Conservation (phyloP, 2,329 filamentous ascomycete species). For the Curvularia spicifera region DNA sequence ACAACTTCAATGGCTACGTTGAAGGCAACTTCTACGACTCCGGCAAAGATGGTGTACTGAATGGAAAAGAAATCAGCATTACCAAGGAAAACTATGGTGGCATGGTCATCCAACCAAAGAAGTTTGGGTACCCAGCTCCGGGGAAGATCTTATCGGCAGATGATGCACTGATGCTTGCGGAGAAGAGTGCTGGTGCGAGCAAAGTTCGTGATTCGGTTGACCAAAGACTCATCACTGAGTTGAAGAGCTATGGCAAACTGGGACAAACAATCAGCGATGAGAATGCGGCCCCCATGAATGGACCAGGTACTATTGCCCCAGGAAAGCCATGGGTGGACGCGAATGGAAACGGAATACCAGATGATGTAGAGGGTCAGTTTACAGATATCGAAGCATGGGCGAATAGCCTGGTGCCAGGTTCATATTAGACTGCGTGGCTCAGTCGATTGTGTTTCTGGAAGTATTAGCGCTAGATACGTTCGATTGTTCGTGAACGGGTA, state of each 20-base stretch:
- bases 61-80: slow-evolving; percentile 56
- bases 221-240: slow-evolving; percentile 51
- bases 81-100: slow-evolving; percentile 56
- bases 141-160: slow-evolving; percentile 49
- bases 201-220: slow-evolving; percentile 56
- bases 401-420: slow-evolving; percentile 54
- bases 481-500: neutral
- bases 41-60: slow-evolving; percentile 57
- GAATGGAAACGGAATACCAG: slow-evolving; percentile 60
- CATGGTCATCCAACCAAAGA: slow-evolving; percentile 52
- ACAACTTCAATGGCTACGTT: slow-evolving; percentile 61
- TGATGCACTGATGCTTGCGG: slow-evolving; percentile 53
- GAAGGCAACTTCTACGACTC: slow-evolving; percentile 61
- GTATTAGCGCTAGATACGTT: no score
- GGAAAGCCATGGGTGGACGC: slow-evolving; percentile 53
- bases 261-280: slow-evolving; percentile 58
- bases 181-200: slow-evolving; percentile 53
- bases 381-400: slow-evolving; percentile 59
- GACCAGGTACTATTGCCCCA: slow-evolving; percentile 49
- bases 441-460: neutral
- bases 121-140: slow-evolving; percentile 56
- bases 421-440: slow-evolving; percentile 20
- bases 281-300: slow-evolving; percentile 50
- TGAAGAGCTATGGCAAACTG: slow-evolving; percentile 55
- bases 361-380: slow-evolving; percentile 56